Base-by-base conservation (phyloP, 2,329 filamentous ascomycete species). In the Colletotrichum nymphaeae region DNA sequence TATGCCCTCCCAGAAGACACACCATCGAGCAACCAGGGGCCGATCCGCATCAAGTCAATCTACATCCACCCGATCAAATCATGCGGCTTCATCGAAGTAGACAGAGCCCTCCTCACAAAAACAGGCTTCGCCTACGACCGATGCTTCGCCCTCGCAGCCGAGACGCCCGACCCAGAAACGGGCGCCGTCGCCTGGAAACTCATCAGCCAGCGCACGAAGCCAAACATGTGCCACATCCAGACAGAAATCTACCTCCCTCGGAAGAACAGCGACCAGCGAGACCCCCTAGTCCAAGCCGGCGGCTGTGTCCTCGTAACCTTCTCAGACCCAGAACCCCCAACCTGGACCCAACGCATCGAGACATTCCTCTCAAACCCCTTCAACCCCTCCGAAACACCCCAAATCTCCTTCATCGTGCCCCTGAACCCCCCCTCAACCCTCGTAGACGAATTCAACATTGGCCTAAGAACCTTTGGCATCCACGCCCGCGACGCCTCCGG, bases 31-130 rank as follows among this genome's bases (percentile, higher is more conserved):
- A 49, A 5, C 8, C 37, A 0, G 49, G 3, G 71, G 1, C 67
- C 79, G 1, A 74, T 78, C 1, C 72, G 69, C 2, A 73, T 80
- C 73, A 80, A 80, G 28, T 78, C 79, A 4, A 70, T 80, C 1
- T 78, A 77, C 4, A 72, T 80, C 5, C 78, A 80, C 12, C 79
- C 79, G 0, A 73, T 80, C 62, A 80, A 80, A 46, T 80, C 79
- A 0, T 80, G 78, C 53, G 77, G 70, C 1, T 77, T 78, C 0
- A 64, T 80, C 5, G 79, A 80, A 32, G 12, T 80, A 19, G 35
- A 76, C 16, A 65, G 76, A 2, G 77, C 77, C 1, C 24, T 75
- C 6, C 74, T 80, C 7, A 69, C 77, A 11, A 80, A 80, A 28
- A 75, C 75, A 1, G 78, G 79, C 0, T 77, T 80, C 6, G 22